Evolutionary conservation across 495 filamentous ascomycete species (phyloP), one percentile per base, ranked within the genome.

Genomic region (Penicillium desertorum): DNA sequence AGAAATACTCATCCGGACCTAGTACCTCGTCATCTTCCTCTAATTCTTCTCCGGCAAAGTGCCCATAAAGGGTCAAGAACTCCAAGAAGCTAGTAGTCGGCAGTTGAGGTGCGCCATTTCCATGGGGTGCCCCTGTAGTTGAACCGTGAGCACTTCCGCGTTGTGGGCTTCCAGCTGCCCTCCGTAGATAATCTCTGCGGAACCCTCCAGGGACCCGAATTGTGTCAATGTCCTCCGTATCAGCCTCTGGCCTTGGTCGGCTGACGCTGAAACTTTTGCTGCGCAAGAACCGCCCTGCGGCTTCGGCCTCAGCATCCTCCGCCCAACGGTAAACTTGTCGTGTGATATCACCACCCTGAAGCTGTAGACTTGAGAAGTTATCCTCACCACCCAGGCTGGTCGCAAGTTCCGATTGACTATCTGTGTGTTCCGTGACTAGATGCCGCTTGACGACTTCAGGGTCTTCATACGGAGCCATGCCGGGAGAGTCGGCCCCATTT

Each of bases 201-300:
- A 98, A 97, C 3, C 94, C 94, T 45, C 95, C 95, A 45, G 95
- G 92, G 19, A 95, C 80, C 62, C 89, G 92, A 66, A 98, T 98
- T 27, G 85, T 83, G 58, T 86, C 86, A 55, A 96, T 96, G 65
- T 96, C 85, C 52, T 93, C 81, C 3, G 81, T 81, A 39, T 93
- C 88, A 57, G 82, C 84, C 64, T 96, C 89, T 14, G 88, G 88
- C 32, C 86, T 81, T 3, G 91, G 89, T 32, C 92, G 78, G 12
- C 83, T 77, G 29, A 89, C 70, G 66, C 90, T 87, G 72, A 96
- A 94, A 69, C 92, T 96, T 69, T 89, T 84, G 74, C 91, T 92
- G 61, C 91, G 86, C 9, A 66, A 59, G 47, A 67, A 72, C 29
- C 83, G 81, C 59, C 81, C 79, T 45, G 83, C 79, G 30, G 68